phyloP scores from a whole-genome alignment of 805 yeast genomes.

The Saturnispora ahearnii region DNA sequence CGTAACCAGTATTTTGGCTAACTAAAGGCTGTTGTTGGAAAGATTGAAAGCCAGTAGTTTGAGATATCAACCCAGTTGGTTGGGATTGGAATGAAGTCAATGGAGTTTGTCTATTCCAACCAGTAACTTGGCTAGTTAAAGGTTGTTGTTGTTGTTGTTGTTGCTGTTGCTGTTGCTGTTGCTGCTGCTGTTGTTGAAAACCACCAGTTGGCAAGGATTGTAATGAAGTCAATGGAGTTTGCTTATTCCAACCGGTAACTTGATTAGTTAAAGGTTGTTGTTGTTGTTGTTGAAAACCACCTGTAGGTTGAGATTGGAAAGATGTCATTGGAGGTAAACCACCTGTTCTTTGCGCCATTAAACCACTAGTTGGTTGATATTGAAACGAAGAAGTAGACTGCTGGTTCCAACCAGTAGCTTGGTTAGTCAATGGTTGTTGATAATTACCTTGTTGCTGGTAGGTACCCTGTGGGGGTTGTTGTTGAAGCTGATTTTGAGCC shows the following conservation, averaged over 20 bases:
- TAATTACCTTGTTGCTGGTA: neutral
- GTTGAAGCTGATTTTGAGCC: constrained; percentile 12
- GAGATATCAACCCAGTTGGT: constrained; percentile 29
- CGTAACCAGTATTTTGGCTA: constrained; percentile 20
- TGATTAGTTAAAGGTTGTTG: constrained; percentile 21
- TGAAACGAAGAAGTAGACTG: constrained; percentile 22
- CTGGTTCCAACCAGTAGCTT: constrained; percentile 33
- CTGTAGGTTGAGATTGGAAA: constrained; percentile 15
- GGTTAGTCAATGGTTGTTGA: constrained; percentile 19
- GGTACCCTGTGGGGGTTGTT: constrained; percentile 7
- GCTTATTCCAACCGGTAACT: constrained; percentile 32
- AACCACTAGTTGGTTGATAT: constrained; percentile 15
- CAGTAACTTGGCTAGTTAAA: constrained; percentile 31
- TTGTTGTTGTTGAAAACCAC: constrained; percentile 20
- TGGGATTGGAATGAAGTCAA: constrained; percentile 15
- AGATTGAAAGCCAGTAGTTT: constrained; percentile 35
- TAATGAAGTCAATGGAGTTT: constrained; percentile 14
- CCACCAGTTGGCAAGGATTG: constrained; percentile 20
- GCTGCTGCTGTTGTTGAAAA: constrained; percentile 13
- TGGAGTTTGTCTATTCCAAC: constrained; percentile 23
- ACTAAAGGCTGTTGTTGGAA: constrained; percentile 27
- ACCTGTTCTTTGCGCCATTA: constrained; percentile 13
- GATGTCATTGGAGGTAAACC: constrained; percentile 7
- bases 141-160: constrained; percentile 14
- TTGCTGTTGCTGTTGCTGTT: too few species aligned